Evolutionary conservation across 257 asterid species (phyloP), one percentile per base, ranked within the genome.

Genomic region (Thymus quinquecostatus): DNA sequence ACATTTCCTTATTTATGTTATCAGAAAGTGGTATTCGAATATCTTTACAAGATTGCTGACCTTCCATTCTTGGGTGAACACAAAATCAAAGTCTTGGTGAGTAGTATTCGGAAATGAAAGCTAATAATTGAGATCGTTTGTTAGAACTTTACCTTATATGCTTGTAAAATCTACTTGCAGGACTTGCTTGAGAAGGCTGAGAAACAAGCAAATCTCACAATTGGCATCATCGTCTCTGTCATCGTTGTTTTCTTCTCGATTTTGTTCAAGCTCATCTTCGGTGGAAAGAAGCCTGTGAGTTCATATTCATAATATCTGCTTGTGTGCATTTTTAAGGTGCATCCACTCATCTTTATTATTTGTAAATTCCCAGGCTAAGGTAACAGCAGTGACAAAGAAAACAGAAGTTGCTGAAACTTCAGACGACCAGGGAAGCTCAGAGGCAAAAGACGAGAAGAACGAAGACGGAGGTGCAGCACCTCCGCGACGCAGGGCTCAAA

Each of bases 181-280:
- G 97, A 91, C 64, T 80, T 91, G 14, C 83, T 93, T 21, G 91
- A 85, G 64, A 89, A 95, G 78, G 99, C 99, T 5, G 99, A 95
- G 85, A 75, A 65, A 75, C 96, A 91, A 64, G 87, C 99, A 28
- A 89, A 86, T 79, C 84, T 92, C 75, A 88, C 96, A 10, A 78
- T 95, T 63, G 96, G 93, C 49, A 67, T 89, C 55, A 72, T 91
- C 0, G 66, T 82, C 67, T 75, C 99, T 3, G 36, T 84, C 13
- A 66, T 83, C 7, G 86, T 88, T 5, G 55, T 89, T 44, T 1
- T 92, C 82, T 70, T 92, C 66, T 82, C 98, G 1, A 48, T 92
- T 78, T 36, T 92, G 30, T 71, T 87, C 55, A 91, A 83, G 82
- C 87, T 92, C 41, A 65, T 89, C 62, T 91, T 92, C 14, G 98